Evolutionary conservation across 2,329 filamentous ascomycete species (phyloP).

Genomic region (Hortaea sp.): DNA sequence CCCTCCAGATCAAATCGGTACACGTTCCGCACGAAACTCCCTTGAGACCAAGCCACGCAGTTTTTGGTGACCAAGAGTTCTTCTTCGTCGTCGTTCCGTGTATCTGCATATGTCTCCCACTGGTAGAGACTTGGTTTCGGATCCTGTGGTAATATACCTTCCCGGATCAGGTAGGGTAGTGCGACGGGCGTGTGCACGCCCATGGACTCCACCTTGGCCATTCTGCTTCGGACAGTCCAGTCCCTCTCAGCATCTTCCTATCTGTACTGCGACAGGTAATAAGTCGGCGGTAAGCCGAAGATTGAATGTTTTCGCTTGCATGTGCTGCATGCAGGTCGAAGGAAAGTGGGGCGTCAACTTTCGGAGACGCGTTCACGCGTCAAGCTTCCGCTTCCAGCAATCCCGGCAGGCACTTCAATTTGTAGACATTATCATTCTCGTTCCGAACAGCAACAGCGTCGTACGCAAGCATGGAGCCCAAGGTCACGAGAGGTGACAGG

Average conservation of each 20-base stretch:
- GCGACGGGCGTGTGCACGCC: constrained; percentile 83
- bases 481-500: constrained; percentile 20
- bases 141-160: constrained; percentile 63
- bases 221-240: constrained; percentile 28
- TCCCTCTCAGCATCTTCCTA: not conserved
- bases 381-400: not conserved
- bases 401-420: not conserved
- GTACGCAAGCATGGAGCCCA: constrained; percentile 16
- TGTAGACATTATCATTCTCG: not conserved
- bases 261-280: too few relatives aligned
- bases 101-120: constrained; percentile 55
- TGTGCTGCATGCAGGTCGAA: not conserved
- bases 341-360: not conserved
- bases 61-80: constrained; percentile 67
- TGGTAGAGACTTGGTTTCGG: constrained; percentile 57
- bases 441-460: constrained; percentile 1
- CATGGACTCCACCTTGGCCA: constrained; percentile 86
- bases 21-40: constrained; percentile 70
- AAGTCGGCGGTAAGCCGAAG: too few relatives aligned
- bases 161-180: constrained; percentile 70
- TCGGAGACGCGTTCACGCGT: not conserved
- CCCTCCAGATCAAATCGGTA: constrained; percentile 82
- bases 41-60: constrained; percentile 82
- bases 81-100: constrained; percentile 48
- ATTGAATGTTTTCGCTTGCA: too few relatives aligned